phyloP scores from a whole-genome alignment of 257 asterid genomes.

The Mentha longifolia region DNA sequence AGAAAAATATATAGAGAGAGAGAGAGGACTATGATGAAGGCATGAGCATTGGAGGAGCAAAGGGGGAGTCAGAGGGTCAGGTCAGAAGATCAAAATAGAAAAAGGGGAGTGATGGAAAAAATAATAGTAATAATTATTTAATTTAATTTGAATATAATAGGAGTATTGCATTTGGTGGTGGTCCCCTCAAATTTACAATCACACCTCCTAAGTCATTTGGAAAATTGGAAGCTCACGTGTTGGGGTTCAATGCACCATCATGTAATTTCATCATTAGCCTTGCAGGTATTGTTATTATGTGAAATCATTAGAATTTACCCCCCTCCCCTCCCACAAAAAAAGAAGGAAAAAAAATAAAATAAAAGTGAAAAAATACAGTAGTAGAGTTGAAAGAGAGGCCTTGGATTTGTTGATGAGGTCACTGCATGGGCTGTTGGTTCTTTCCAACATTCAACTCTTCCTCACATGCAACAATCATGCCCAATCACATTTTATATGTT shows the following conservation, averaged over 20 bases:
- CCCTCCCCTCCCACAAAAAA: constrained; percentile 13
- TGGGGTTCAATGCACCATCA: constrained; percentile 68
- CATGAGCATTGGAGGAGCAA: constrained; percentile 40
- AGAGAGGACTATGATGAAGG: not conserved
- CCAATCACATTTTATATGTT: constrained; percentile 35
- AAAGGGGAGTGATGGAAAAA: not conserved
- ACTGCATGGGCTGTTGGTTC: constrained; percentile 45
- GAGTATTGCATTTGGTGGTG: constrained; percentile 10
- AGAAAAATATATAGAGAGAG: not conserved
- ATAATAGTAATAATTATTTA: not conserved
- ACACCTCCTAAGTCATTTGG: not conserved
- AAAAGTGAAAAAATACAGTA: constrained; percentile 8
- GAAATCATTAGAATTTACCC: constrained; percentile 73
- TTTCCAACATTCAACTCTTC: constrained; percentile 32
- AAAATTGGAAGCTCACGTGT: constrained; percentile 66
- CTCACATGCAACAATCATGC: constrained; percentile 55
- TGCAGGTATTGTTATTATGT: constrained; percentile 79
- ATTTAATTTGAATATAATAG: too few relatives aligned
- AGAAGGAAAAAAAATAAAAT: not conserved
- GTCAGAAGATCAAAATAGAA: constrained; percentile 48
- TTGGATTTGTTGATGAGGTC: constrained; percentile 39
- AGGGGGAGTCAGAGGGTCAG: constrained; percentile 30
- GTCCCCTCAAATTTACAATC: constrained; percentile 17
- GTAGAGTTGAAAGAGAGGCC: not conserved
- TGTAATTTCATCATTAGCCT: constrained; percentile 81